Conservation (phyloP, 805 yeast species). For the Sporopachydermia lactativora region DNA sequence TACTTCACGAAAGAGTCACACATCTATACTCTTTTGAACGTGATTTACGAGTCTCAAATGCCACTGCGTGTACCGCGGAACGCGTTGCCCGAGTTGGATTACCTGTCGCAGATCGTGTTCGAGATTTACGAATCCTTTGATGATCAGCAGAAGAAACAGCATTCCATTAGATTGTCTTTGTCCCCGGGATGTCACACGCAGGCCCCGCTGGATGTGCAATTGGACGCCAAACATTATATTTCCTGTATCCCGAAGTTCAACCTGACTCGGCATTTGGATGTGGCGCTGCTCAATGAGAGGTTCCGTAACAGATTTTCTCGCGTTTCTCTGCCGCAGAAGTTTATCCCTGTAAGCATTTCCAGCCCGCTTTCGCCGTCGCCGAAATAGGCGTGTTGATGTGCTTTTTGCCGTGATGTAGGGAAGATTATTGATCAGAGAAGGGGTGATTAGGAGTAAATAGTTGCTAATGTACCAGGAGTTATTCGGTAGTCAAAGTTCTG, state of each 20-base stretch:
- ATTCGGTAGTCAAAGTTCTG: too few species aligned
- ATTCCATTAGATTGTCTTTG: constrained; percentile 79
- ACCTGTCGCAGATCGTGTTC: constrained; percentile 85
- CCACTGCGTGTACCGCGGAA: constrained; percentile 95
- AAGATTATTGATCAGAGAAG: too few species aligned
- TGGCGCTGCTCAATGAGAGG: constrained; percentile 75
- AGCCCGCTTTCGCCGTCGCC: constrained; percentile 30
- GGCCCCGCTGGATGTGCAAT: constrained; percentile 92
- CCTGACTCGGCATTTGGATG: constrained; percentile 84
- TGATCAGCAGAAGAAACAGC: constrained; percentile 61
- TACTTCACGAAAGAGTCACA: constrained; percentile 97
- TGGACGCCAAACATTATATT: constrained; percentile 92
- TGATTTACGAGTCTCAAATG: constrained; percentile 79
- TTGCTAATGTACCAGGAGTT: too few species aligned
- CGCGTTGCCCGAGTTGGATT: constrained; percentile 92
- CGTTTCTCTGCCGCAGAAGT: constrained; percentile 81
- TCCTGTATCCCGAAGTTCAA: constrained; percentile 89
- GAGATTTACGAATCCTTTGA: constrained; percentile 73
- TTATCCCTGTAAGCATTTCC: constrained; percentile 77
- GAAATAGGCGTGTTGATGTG: background rate
- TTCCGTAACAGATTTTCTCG: constrained; percentile 70
- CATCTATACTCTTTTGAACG: constrained; percentile 83
- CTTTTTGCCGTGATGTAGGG: background rate
- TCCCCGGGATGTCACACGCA: constrained; percentile 98
- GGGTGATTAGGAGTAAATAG: too few species aligned